Evolutionary conservation across 352 stramenopile genomes (phyloP).

Genomic region (Phytophthora tubulina): DNA sequence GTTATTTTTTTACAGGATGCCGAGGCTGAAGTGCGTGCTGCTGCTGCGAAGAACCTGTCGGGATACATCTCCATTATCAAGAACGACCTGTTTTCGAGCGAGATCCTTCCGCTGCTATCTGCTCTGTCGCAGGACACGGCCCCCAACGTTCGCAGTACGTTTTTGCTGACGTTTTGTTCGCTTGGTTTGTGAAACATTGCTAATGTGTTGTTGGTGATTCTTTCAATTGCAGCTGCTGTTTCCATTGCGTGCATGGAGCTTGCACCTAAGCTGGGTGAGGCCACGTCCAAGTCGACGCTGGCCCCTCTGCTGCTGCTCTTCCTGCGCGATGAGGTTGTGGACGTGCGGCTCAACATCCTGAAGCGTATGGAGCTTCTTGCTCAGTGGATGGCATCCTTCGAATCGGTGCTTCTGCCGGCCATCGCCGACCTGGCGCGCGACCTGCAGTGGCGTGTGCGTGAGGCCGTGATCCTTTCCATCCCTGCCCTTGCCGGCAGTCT

Average conservation of each 20-base stretch:
- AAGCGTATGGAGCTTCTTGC: conserved; percentile 93
- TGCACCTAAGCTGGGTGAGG: conserved; percentile 90
- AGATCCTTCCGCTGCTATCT: conserved; percentile 92
- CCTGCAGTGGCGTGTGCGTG: conserved; percentile 94
- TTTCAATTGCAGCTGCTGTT: conserved; percentile 63
- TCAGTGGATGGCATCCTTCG: conserved; percentile 93
- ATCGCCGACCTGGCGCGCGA: conserved; percentile 94
- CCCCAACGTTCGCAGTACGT: conserved; percentile 84
- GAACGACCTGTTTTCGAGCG: conserved; percentile 88
- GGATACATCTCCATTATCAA: conserved; percentile 94
- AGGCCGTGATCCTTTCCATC: conserved; percentile 93
- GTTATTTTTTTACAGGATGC: conserved; percentile 62
- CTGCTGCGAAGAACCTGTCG: conserved; percentile 93
- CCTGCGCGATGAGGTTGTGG: conserved; percentile 90
- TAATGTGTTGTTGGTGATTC: conserved; percentile 16
- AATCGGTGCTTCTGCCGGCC: conserved; percentile 76
- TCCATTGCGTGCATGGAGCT: conserved; percentile 94
- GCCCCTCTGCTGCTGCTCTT: conserved; percentile 84
- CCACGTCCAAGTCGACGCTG: conserved; percentile 88
- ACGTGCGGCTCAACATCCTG: conserved; percentile 95
- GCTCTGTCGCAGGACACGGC: conserved; percentile 93
- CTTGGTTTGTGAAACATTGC: neutral
- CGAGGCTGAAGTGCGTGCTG: conserved; percentile 94
- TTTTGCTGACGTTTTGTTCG: neutral
- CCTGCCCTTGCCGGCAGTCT: conserved; percentile 92